phyloP scores from a whole-genome alignment of 441 rosid species.

The Gossypium laxum region DNA sequence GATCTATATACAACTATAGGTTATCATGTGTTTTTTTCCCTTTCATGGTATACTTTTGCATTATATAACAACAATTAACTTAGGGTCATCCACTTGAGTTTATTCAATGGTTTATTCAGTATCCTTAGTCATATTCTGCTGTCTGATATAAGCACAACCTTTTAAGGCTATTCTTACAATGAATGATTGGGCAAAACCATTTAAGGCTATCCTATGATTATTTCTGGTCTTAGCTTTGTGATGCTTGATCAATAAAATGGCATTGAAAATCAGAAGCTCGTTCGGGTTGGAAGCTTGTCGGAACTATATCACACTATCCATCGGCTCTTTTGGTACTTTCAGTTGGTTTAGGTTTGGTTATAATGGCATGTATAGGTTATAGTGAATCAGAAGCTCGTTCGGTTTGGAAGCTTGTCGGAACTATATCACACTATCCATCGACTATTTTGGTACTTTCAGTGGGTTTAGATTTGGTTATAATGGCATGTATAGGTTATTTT shows the following conservation, averaged over 20 bases:
- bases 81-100: neutral
- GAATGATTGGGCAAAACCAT: neutral
- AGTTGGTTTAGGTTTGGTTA: too few relatives aligned
- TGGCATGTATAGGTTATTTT: too few relatives aligned
- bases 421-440: too few relatives aligned
- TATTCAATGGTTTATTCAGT: neutral
- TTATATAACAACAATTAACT: neutral
- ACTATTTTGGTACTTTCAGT: too few relatives aligned
- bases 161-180: neutral
- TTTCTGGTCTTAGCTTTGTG: neutral
- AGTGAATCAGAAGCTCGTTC: too few relatives aligned
- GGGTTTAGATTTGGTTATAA: too few relatives aligned
- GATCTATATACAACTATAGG: neutral
- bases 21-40: neutral
- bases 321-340: too few relatives aligned
- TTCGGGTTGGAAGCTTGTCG: too few relatives aligned
- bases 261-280: neutral
- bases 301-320: too few relatives aligned
- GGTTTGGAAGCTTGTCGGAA: too few relatives aligned
- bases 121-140: neutral
- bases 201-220: neutral
- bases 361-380: too few relatives aligned
- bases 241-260: slow-evolving; percentile 4
- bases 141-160: neutral
- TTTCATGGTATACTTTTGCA: neutral